Base-by-base conservation (phyloP, 306 rosid species). In the Prunus mume region DNA sequence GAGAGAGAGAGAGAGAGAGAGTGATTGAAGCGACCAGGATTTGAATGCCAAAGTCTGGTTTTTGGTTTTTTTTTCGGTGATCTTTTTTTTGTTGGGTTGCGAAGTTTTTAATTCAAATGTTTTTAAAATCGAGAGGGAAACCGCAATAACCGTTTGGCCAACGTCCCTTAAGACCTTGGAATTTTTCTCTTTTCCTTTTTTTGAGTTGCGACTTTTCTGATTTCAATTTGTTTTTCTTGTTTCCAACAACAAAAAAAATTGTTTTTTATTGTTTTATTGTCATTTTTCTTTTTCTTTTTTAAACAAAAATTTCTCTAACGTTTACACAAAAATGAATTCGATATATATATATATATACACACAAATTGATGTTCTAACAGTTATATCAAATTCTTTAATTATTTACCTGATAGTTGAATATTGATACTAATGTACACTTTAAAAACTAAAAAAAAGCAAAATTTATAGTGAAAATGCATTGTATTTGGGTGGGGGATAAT, bases 51-150 rank as follows among this genome's bases (percentile, higher is more conserved):
- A 50, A 51, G 65, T 63, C 54, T 18, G 28, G 10, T 47, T 62
- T 14, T 25, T 25, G 27, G 27, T 25, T 6, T 0, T 18, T 63
- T 24, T 24, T 19, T 2, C 3, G 43, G 12, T 0, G 15, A 2
- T 32, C 43, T 22, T 8, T 27, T 22, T 58, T 60, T 13, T 3
- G 34, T 9, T 25, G 1, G 3, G 30, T 22, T 63, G 38, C 25
- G 38, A 20, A 11, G 13, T 20, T 63, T 19, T 17, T 51, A 10
- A 32, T 76, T 76, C 73, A 66, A 76, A 75, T 15, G 1, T 2
- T 2, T 24, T 54, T 66, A n/a, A 66, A 38, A 65, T 65, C 57
- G 79, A 68, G 79, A 76, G 79, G 79, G 79, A 76, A 76, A 76
- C 72, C 52, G 73, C 18, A 54, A 56, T 38, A n/a, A 76, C 63